Base-by-base conservation (phyloP, 805 yeast species). In the Candida oleophila region DNA sequence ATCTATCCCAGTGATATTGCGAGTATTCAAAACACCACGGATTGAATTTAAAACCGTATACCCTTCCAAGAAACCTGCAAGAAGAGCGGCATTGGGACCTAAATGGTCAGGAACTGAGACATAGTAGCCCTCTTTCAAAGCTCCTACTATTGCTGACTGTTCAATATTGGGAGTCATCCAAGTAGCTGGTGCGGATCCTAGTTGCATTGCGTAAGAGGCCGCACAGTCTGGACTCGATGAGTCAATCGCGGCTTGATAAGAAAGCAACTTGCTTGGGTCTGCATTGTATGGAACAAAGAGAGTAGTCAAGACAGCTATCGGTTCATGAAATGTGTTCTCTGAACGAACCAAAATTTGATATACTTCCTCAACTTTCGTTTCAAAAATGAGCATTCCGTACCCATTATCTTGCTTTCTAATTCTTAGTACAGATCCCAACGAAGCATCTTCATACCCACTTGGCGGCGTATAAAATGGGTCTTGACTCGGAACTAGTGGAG, bases 21-120 rank as follows among this genome's bases (percentile, higher is more conserved):
- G 33, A 20, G 54, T 42, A 1, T 44, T 34, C 33, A 68, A 53
- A 2, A 56, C 53, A 2, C 65, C 74, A 40, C 67, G 49, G 15
- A 70, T 45, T 2, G 67, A 52, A 45, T 70, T 65, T 41, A 70
- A 60, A 0, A 57, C 52, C 3, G 63, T 64, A 7, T 62, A 56
- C 0, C 66, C 74, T 3, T 68, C 59, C 44, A 58, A 64, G 22
- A 53, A 45, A 2, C 69, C 70, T 14, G 60, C 70, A 5, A 65
- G 54, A 45, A 62, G 69, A 1, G 66, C 60, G 0, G 65, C 56
- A 19, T 56, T 55, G 3, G 62, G 61, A 3, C 74, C 74, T 46
- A 68, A 68, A 45, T 67, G 65, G 49, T 68, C 73, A 0, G 73
- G 64, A 7, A 58, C 54, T 1, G 62, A 59, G 3, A 69, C 70